Conservation (phyloP, 2,329 filamentous ascomycete genomes). For the Calonectria multiphialidica region DNA sequence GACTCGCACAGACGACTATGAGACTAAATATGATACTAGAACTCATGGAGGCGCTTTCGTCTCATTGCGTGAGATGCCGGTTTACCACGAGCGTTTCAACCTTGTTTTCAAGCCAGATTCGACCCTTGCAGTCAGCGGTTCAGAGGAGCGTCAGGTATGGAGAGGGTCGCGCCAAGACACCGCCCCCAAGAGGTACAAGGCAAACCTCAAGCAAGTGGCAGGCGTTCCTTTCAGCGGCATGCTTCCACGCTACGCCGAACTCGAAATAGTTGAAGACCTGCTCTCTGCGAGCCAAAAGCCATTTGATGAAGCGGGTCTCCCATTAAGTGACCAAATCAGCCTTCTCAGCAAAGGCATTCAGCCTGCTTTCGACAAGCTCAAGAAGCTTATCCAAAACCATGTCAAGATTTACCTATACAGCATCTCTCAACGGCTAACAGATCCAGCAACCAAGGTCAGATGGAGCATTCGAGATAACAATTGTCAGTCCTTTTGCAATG, state of each 20-base stretch:
- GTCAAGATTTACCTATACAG: neutral
- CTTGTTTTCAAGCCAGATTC: neutral
- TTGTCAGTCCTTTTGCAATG: neutral
- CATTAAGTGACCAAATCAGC: neutral
- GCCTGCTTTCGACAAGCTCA: neutral
- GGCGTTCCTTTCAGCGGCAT: neutral
- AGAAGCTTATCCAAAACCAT: neutral
- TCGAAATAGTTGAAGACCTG: neutral
- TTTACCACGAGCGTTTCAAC: neutral
- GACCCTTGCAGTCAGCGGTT: neutral
- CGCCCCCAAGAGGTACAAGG: neutral
- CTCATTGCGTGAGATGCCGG: neutral
- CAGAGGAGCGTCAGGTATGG: neutral
- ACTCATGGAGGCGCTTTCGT: neutral
- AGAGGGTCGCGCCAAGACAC: neutral
- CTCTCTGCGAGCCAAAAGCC: neutral
- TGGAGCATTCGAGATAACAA: slow-evolving; percentile 3
- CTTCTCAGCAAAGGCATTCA: neutral
- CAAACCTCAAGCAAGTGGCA: neutral
- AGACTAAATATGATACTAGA: neutral
- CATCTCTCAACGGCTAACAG: neutral
- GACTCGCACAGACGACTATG: neutral
- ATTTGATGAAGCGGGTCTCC: neutral
- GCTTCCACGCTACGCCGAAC: neutral
- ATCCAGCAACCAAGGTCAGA: neutral